Base-by-base conservation (phyloP, 352 stramenopile species). In the Globisporangium camurandrum region DNA sequence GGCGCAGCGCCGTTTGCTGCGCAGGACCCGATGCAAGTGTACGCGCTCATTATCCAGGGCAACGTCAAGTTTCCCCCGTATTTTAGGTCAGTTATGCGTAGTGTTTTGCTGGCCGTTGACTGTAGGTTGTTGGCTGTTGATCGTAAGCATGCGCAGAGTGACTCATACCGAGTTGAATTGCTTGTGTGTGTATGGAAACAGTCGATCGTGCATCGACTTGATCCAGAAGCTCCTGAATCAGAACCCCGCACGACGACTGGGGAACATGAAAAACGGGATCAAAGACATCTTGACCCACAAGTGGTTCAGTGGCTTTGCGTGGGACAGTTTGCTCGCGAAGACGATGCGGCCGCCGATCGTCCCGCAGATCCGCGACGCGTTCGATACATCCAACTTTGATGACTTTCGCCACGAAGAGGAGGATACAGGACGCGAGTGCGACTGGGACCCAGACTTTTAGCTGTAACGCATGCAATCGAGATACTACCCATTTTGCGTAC, bases 1-100 rank as follows among this genome's bases (percentile, higher is more conserved):
- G 96, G 96, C 7, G 98, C 98, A 68, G 97, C 96, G 19, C 95
- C 95, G 12, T 99, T 99, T 59, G 98, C 98, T 63, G 93, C 95
- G 1, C 93, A 98, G 51, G 80, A 95, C 53, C 86, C 95, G 17
- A 93, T 98, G 44, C 88, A 86, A 20, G 99, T 95, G 20, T 99
- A 95, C 67, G 72, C 89, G 23, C 98, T 98, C 61, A 77, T 79
- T 57, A 74, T 86, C 51, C 76, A 88, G 41, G 86, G 82, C 34
- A 86, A 82, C 46, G 68, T 96, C 46, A 88, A 94, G 19, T 93
- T 94, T 38, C 88, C 88, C 9, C 58, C 62, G 11, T 71, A 86
- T 53, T 81, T 97, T 49, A 75, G 75, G 79, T 90, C n/a, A n/a
- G n/a, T n/a, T n/a, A n/a, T n/a, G n/a, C n/a, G n/a, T n/a, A n/a